Base-by-base conservation (phyloP, 208 protist species). In the Leptomonas pyrrhocoris region DNA sequence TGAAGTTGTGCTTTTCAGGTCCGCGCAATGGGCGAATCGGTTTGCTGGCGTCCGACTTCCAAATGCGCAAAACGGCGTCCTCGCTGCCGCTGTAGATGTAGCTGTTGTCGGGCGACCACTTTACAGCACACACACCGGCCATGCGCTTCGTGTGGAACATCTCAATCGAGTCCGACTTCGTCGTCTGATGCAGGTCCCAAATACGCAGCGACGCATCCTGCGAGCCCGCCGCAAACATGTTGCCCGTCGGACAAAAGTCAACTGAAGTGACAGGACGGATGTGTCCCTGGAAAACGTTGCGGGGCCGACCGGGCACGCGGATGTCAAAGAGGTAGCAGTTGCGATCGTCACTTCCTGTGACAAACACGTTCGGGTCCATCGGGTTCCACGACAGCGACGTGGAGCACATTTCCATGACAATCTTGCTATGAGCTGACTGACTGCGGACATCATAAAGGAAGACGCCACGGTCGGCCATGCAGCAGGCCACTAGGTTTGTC, bases 111-210 rank as follows among this genome's bases (percentile, higher is more conserved):
- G 85, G 85, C 21, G 90, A 96, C 86, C 90, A 99, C 48, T 92
- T 88, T 8, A 98, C 89, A 15, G 88, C 83, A 43, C 88, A 98
- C 56, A 98, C 92, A 48, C 85, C 91, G n/a, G 98, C 95, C 98
- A 99, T 99, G 50, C 98, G 96, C 83, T 98, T 98, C 11, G 98
- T 99, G 86, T 99, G 97, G 84, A 99, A 99, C 69, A 99, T 96
- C 60, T 99, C 98, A 50, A 87, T 72, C n/a, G 90, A 97, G 64
- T 85, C 84, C 3, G 85, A 95, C 75, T 89, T 98, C 65, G 74
- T 89, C 61, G 79, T 90, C 65, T 81, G 83, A 64, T 98, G 86
- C 40, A 93, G 55, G 51, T 90, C 82, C 88, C 96, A 99, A 34
- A 99, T 96, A 40, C 98, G 94, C 31, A 99, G 56, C 15, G 98